Percentiles rank a stretch among this genome's conserved stretches.
phyloP scores from a whole-genome alignment of 2,329 filamentous ascomycete species.

The Blastomyces gilchristii region DNA sequence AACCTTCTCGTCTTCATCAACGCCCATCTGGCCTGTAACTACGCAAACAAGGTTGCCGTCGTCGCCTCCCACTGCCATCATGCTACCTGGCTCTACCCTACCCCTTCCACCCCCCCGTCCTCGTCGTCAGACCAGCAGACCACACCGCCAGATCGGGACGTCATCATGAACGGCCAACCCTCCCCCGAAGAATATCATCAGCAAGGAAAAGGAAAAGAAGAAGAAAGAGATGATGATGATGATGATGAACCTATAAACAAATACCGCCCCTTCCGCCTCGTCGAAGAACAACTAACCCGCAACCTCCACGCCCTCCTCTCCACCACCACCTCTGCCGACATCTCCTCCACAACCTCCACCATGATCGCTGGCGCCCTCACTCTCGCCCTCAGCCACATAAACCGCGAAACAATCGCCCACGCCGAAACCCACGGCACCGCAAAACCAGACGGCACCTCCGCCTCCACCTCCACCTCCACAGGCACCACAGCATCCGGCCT shows the following conservation, averaged over 20 bases:
- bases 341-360: constrained; percentile 58
- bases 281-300: constrained; percentile 68
- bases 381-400: constrained; percentile 79
- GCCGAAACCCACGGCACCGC: constrained; percentile 46
- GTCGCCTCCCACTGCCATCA: constrained; percentile 81
- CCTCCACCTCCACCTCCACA: constrained; percentile 28
- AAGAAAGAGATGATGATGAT: constrained; percentile 2
- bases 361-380: constrained; percentile 87
- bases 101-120: constrained; percentile 23
- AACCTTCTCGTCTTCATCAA: constrained; percentile 94
- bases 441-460: constrained; percentile 18
- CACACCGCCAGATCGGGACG: constrained; percentile 36
- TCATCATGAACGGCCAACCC: constrained; percentile 46
- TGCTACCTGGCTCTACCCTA: constrained; percentile 82
- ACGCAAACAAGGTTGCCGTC: constrained; percentile 83
- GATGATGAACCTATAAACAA: constrained; percentile 56
- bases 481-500: constrained; percentile 16
- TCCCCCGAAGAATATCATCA: constrained; percentile 21
- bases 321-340: constrained; percentile 56
- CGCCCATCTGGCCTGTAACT: constrained; percentile 87
- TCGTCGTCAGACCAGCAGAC: neutral
- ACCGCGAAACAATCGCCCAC: constrained; percentile 63
- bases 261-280: constrained; percentile 79
- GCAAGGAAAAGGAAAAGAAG: constrained; percentile 24
- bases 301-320: constrained; percentile 65